Evolutionary conservation across 1,139 yeast species (phyloP), one percentile per base, ranked within the genome.

Genomic region (Pichia sp.): DNA sequence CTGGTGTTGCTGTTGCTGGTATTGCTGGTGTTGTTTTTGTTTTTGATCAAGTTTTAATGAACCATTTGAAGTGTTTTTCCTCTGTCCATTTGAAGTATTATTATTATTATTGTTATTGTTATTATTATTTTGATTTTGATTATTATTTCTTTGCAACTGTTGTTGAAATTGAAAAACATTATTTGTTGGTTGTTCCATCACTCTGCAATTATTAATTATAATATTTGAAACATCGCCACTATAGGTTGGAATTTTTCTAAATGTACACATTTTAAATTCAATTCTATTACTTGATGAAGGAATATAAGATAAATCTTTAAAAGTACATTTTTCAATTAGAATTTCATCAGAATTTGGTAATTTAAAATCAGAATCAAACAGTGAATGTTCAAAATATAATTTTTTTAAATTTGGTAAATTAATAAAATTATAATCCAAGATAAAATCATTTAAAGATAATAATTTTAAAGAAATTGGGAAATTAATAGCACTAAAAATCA

Each of bases 211-310:
- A 42, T 58, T 58, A 28, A 60, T 57, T 4, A 55, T 42, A 28
- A 60, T 56, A 45, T 60, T 60, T 11, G 58, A 51, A 28, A 59
- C 56, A 46, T 56, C 57, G 32, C 63, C 63, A 40, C 54, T 53
- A 42, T 59, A 60, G 31, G 52, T 51, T 32, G 63, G 64, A 28
- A 59, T 42, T 48, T 58, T 59, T 38, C 63, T 51, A 38, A 60
- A 60, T n/a, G 64, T 60, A 45, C 64, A 60, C 63, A 60, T 59
- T 51, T 59, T 60, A 48, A 60, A 60, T 47, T 60, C 63, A 41
- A 59, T 54, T 45, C 52, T 58, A 8, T 45, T 47, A 29, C 57
- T 51, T 4, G 34, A 25, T 1, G 47, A 18, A 4, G 64, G 63
- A 27, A 60, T 35, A 37, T 53, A 53, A 8, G 55, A 53, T 29